Percentiles rank a stretch among this genome's conserved stretches.
phyloP scores from a whole-genome alignment of 2,329 filamentous ascomycete genomes.

The Fusarium duplospermum region DNA sequence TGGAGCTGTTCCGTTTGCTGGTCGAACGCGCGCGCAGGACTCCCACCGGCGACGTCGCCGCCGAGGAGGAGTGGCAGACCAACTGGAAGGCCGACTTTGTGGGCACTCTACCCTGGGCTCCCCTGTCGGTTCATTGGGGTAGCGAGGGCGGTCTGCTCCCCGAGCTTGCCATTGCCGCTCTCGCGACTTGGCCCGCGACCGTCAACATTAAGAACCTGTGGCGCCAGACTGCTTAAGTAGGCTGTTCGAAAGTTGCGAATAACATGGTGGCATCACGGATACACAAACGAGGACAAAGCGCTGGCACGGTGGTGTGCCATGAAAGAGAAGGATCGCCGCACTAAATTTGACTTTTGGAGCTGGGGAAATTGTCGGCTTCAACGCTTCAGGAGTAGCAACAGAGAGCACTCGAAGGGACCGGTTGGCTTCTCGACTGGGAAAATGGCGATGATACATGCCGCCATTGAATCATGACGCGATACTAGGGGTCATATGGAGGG shows the following conservation, averaged over 20 bases:
- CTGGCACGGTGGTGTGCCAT: neutral
- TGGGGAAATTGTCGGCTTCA: neutral
- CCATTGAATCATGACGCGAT: neutral
- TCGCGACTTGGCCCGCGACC: slow-evolving; percentile 58
- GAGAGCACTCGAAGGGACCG: neutral
- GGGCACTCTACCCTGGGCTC: slow-evolving; percentile 80
- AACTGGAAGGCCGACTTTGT: slow-evolving; percentile 75
- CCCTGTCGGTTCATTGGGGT: slow-evolving; percentile 87
- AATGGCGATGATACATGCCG: slow-evolving; percentile 19
- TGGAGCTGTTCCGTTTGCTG: slow-evolving; percentile 77
- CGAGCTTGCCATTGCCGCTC: slow-evolving; percentile 54
- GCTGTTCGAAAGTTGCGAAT: neutral
- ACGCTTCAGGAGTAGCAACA: neutral
- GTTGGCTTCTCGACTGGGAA: slow-evolving; percentile 18
- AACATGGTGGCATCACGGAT: neutral
- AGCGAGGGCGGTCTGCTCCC: slow-evolving; percentile 68
- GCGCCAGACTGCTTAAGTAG: slow-evolving; percentile 50
- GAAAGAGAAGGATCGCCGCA: neutral
- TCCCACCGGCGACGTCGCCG: slow-evolving; percentile 46
- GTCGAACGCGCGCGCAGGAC: slow-evolving; percentile 57
- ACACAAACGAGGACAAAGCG: neutral
- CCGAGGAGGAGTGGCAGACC: slow-evolving; percentile 56
- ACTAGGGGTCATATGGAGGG: neutral
- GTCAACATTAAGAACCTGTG: slow-evolving; percentile 60
- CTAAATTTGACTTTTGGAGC: neutral